These are phyloP conservation scores for Hypoxylon sp. DNA, from an alignment of 2,329 filamentous ascomycete genomes.

Conservation along the genomic window DNA sequence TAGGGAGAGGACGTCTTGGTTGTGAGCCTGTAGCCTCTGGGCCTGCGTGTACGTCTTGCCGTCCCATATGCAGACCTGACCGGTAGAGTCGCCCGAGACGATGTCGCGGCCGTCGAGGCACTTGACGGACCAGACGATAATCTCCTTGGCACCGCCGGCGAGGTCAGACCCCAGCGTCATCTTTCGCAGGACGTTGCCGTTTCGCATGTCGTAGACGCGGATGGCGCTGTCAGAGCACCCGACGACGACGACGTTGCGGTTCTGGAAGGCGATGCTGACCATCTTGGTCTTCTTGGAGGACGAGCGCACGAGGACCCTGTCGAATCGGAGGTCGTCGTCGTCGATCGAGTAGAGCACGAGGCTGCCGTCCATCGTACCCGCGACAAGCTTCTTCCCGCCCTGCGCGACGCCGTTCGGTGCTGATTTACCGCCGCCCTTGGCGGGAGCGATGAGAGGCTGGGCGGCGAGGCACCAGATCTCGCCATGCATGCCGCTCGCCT, in stretches of 20 bases:
- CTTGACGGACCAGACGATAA: conserved; percentile 93
- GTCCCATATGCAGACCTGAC: conserved; percentile 93
- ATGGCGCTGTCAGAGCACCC: conserved; percentile 97
- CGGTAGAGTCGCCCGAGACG: conserved; percentile 92
- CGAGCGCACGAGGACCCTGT: conserved; percentile 76
- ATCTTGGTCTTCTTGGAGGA: conserved; percentile 87
- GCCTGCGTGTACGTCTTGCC: conserved; percentile 88
- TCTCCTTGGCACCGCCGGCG: conserved; percentile 78
- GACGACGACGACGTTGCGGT: conserved; percentile 80
- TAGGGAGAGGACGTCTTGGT: conserved; percentile 90
- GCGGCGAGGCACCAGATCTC: conserved; percentile 97
- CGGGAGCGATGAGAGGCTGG: conserved; percentile 65
- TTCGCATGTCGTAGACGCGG: conserved; percentile 85
- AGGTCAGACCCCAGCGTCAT: conserved; percentile 88
- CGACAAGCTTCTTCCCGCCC: conserved; percentile 71
- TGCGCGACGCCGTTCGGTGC: conserved; percentile 44
- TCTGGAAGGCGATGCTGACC: conserved; percentile 90
- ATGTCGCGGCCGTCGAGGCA: conserved; percentile 88
- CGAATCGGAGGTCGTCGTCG: conserved; percentile 82
- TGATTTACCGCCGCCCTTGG: conserved; percentile 36
- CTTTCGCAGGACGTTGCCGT: conserved; percentile 75
- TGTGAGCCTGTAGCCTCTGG: conserved; percentile 86
- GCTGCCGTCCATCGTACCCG: conserved; percentile 89
- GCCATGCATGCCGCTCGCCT: conserved; percentile 90
- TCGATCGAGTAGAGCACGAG: conserved; percentile 87